phyloP scores from a whole-genome alignment of 1,139 yeast genomes.

The Pichia cactophila region DNA sequence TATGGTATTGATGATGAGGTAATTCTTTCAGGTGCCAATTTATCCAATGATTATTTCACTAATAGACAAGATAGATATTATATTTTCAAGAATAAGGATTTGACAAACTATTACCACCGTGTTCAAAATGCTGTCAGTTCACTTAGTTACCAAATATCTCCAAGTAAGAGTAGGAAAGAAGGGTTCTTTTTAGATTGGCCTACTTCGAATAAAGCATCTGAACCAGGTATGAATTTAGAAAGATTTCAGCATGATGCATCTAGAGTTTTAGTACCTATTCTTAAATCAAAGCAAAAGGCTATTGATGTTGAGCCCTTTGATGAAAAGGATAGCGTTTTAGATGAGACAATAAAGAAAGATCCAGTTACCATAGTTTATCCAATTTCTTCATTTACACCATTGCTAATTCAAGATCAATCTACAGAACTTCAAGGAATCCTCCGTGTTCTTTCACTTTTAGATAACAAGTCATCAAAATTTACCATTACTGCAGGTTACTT shows the following conservation, averaged over 20 bases:
- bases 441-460: conserved; percentile 51
- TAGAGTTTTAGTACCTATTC: conserved; percentile 46
- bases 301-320: conserved; percentile 17
- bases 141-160: conserved; percentile 59
- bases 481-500: conserved; percentile 95
- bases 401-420: conserved; percentile 56
- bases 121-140: conserved; percentile 61
- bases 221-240: conserved; percentile 56
- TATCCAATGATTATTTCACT: conserved; percentile 88
- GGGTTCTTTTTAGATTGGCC: conserved; percentile 73
- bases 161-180: conserved; percentile 35
- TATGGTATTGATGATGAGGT: conserved; percentile 93
- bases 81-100: conserved; percentile 46
- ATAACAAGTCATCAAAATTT: conserved; percentile 57
- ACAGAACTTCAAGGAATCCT: conserved; percentile 75
- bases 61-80: conserved; percentile 93
- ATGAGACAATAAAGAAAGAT: conserved; percentile 19
- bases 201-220: conserved; percentile 55
- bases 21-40: conserved; percentile 83
- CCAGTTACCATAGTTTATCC: conserved; percentile 78
- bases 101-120: conserved; percentile 66
- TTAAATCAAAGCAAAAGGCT: conserved; percentile 29
- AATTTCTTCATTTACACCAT: conserved; percentile 82
- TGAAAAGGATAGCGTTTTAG: conserved; percentile 22
- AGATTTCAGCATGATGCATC: conserved; percentile 58